phyloP scores from a whole-genome alignment of 352 stramenopile genomes.

The Globisporangium spinosum region DNA sequence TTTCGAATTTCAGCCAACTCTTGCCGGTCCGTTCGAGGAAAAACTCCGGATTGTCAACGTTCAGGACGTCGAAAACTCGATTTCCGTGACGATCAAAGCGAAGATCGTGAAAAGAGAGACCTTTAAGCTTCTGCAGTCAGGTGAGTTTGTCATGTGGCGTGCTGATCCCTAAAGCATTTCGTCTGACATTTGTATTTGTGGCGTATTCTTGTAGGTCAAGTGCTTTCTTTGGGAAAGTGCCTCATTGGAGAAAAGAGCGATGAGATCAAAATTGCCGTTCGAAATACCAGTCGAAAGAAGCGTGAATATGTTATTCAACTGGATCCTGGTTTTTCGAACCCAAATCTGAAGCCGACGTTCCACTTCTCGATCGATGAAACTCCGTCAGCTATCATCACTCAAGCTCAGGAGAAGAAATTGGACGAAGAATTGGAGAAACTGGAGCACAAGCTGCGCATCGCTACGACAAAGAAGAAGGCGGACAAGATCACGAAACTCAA shows the following conservation, averaged over 20 bases:
- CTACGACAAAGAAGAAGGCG: slow-evolving; percentile 86
- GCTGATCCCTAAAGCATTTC: background rate
- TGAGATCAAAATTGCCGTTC: slow-evolving; percentile 78
- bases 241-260: slow-evolving; percentile 83
- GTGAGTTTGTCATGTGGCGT: slow-evolving; percentile 28
- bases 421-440: slow-evolving; percentile 89
- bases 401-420: slow-evolving; percentile 88
- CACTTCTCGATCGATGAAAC: slow-evolving; percentile 82
- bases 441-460: slow-evolving; percentile 87
- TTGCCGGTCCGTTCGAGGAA: slow-evolving; percentile 86
- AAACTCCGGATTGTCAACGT: slow-evolving; percentile 89
- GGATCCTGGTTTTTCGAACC: slow-evolving; percentile 64
- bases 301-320: slow-evolving; percentile 87
- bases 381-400: slow-evolving; percentile 79
- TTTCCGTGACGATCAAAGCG: slow-evolving; percentile 87
- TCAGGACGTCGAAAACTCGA: slow-evolving; percentile 85
- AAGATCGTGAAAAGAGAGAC: slow-evolving; percentile 88
- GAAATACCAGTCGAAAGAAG: slow-evolving; percentile 87
- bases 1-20: slow-evolving; percentile 85
- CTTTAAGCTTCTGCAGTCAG: slow-evolving; percentile 87
- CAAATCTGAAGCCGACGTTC: slow-evolving; percentile 69
- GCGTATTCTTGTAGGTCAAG: slow-evolving; percentile 45
- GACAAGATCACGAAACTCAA: slow-evolving; percentile 88
- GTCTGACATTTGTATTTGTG: background rate
- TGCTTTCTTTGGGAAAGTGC: slow-evolving; percentile 79